phyloP scores from a whole-genome alignment of 768 basidiomycete species.

The Boletus tylopilopsis region DNA sequence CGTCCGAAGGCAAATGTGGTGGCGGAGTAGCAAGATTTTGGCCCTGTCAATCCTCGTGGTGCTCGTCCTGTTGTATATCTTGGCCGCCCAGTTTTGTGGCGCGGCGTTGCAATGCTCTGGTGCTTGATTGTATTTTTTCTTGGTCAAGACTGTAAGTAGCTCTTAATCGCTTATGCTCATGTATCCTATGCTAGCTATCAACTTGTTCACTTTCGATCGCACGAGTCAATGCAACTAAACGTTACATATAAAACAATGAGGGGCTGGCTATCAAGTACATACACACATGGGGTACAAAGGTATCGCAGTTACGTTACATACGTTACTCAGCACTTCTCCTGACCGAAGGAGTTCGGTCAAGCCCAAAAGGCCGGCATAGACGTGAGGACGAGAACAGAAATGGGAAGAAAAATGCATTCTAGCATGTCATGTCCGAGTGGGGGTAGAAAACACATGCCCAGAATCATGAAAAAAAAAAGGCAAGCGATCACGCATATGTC shows the following conservation, averaged over 20 bases:
- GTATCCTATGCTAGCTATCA: slow-evolving; percentile 8
- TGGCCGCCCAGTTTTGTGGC: slow-evolving; percentile 90
- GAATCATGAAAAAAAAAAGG: not conserved
- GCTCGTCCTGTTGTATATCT: slow-evolving; percentile 71
- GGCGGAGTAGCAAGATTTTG: slow-evolving; percentile 73
- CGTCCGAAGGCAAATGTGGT: slow-evolving; percentile 86
- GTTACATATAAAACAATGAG: slow-evolving; percentile 16
- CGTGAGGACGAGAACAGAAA: not conserved
- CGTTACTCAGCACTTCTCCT: slow-evolving; percentile 3
- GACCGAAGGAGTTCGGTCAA: not conserved
- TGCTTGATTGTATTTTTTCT: not conserved
- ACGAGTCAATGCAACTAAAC: not conserved
- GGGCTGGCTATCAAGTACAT: slow-evolving; percentile 2
- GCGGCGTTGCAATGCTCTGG: slow-evolving; percentile 70
- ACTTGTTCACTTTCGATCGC: no score
- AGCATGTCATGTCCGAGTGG: no score
- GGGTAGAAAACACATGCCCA: not conserved
- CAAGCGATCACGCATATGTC: slow-evolving; percentile 11
- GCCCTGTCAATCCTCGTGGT: slow-evolving; percentile 68
- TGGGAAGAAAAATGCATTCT: no score
- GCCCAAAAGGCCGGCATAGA: slow-evolving; percentile 11
- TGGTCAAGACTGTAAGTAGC: slow-evolving; percentile 9
- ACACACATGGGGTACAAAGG: slow-evolving; percentile 17
- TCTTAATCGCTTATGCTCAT: slow-evolving; percentile 2
- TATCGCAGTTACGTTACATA: slow-evolving; percentile 24